Evolutionary conservation across 2,329 filamentous ascomycete genomes (phyloP), one percentile per base, ranked within the genome.

Genomic region (Cladophialophora exuberans): DNA sequence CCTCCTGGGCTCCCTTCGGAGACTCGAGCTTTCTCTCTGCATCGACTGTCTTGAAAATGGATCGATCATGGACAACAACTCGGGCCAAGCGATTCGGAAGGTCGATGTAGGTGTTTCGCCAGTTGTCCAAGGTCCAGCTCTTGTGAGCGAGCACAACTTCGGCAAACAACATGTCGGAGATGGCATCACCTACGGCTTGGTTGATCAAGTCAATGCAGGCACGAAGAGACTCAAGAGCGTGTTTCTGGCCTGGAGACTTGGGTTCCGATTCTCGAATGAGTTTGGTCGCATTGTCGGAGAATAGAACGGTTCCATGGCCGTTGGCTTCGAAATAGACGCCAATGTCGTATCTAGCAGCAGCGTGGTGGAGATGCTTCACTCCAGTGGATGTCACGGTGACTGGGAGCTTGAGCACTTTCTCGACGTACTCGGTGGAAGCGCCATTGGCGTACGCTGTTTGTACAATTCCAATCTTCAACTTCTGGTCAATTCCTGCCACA

Each of bases 241-340:
- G 88, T 70, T 93, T 89, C 72, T 97, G 92, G 5, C 90, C 93
- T 0, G 94, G 93, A 0, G 90, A 96, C 72, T 95, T 87, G 4
- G 94, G 92, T 69, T 90, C 83, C 57, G 88, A 87, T 65, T 84
- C 87, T 63, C 81, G 82, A 75, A 99, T 95, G 44, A 83, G 81
- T 64, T 87, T 86, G 42, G 93, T 78, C 3, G 93, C 93, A 56
- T 89, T 85, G 54, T 88, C 83, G 1, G 90, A 96, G 80, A 99
- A 99, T 51, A 97, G 86, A 30, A 97, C 88, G 7, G 94, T 99
- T 62, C 94, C 94, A 73, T 99, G 94, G 25, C 94, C 94, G 70
- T 99, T 99, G 62, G 94, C 94, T 77, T 99, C 94, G 67, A 99
- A 99, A 78, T 99, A 99, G 48, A 97, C 90, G 54, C 94, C 94